Conservation (phyloP, 1,284 basidiomycete species). For the Malassezia equina region DNA sequence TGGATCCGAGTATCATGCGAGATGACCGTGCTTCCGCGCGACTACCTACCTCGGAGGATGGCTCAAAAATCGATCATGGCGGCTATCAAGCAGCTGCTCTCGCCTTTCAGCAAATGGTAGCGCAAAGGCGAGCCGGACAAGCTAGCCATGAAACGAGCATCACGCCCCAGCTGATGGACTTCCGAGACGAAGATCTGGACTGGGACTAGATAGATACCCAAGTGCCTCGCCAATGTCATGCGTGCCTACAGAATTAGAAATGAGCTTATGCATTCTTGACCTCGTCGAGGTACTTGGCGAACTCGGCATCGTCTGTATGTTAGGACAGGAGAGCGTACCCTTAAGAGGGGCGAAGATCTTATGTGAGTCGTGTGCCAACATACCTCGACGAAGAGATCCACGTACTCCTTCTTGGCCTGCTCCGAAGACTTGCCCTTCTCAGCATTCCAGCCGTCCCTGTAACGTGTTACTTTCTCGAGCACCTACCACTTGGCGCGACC, state of each 20-base stretch:
- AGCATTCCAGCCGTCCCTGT: constrained; percentile 35
- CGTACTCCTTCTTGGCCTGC: constrained; percentile 30
- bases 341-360: constrained; percentile 6
- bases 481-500: constrained; percentile 19
- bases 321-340: constrained; percentile 1
- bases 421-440: constrained; percentile 26
- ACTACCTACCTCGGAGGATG: constrained; percentile 17
- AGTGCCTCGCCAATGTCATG: neutral
- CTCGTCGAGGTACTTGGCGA: constrained; percentile 8
- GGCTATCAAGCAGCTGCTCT: constrained; percentile 28
- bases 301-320: constrained; percentile 14
- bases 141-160: constrained; percentile 8
- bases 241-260: constrained; percentile 6
- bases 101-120: constrained; percentile 17
- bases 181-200: constrained; percentile 38
- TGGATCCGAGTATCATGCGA: constrained; percentile 57
- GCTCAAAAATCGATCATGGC: constrained; percentile 37
- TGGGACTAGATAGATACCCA: constrained; percentile 22
- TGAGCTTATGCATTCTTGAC: constrained; percentile 4
- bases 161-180: constrained; percentile 17
- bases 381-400: constrained; percentile 20
- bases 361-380: constrained; percentile 3
- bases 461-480: neutral
- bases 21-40: constrained; percentile 9
- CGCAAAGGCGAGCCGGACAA: neutral